Conservation (phyloP, 129 eudicot genomes). For the Deinandra increscens region DNA sequence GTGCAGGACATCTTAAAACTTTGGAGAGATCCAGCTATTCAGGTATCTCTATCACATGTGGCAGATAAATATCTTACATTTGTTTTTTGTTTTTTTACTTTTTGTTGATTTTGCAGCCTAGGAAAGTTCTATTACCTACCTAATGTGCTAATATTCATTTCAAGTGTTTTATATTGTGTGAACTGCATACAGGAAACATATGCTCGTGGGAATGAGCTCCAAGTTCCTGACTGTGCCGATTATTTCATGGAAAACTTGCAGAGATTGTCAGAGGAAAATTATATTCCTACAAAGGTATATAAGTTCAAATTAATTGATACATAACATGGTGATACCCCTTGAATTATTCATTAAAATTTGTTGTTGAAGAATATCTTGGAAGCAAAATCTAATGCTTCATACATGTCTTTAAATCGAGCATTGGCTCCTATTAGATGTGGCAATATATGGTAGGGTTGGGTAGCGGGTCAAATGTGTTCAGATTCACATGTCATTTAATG, state of each 20-base stretch:
- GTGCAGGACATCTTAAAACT: slow-evolving; percentile 68
- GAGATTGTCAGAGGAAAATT: slow-evolving; percentile 71
- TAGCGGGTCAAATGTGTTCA: not conserved
- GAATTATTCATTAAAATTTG: not conserved
- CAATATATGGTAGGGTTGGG: slow-evolving; percentile 1
- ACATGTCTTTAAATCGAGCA: slow-evolving; percentile 3
- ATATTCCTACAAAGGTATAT: slow-evolving; percentile 89
- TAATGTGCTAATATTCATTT: slow-evolving; percentile 5
- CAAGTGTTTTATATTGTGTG: slow-evolving; percentile 23
- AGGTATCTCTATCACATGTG: slow-evolving; percentile 45
- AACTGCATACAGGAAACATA: slow-evolving; percentile 68
- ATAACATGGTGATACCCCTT: slow-evolving; percentile 13
- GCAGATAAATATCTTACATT: not conserved
- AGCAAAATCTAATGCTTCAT: not conserved
- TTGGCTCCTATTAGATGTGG: not conserved
- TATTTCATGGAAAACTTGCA: slow-evolving; percentile 88
- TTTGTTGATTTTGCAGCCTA: not conserved
- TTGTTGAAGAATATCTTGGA: not conserved
- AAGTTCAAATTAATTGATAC: not conserved
- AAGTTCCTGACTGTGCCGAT: slow-evolving; percentile 92
- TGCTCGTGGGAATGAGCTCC: slow-evolving; percentile 89
- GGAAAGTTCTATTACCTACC: slow-evolving; percentile 5
- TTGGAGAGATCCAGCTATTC: slow-evolving; percentile 92
- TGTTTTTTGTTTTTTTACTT: not conserved
- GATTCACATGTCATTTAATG: not conserved